Base-by-base conservation (phyloP, 306 rosid species). In the Aeschynomene evenia region DNA sequence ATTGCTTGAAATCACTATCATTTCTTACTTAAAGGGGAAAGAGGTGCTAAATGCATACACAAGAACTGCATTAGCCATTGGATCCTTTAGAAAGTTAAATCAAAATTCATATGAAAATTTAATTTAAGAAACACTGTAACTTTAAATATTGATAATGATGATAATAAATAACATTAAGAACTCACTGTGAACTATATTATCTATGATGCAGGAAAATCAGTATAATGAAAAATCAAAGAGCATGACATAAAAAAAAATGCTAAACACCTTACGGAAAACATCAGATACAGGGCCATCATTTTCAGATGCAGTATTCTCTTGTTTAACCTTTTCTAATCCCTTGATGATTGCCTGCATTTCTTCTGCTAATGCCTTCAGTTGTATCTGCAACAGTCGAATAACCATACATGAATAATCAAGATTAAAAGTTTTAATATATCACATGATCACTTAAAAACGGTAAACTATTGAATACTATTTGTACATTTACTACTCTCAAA, bases 291-390 rank as follows among this genome's bases (percentile, higher is more conserved):
- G 92, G 61, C 96, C 96, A 74, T 92, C 98, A 66, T 75, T 89
- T 85, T 87, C 95, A 42, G 90, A 89, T 29, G 95, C 95, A 40
- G 62, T 75, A 70, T 89, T 73, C 83, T 92, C 96, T 82, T 87
- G 95, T 71, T 68, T 89, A 73, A 92, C 86, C 81, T 89, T 89
- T 77, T 92, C 95, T 64, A 92, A 71, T 71, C 98, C 98, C 84
- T 89, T 92, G 60, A 78, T 92, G 83, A 92, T 79, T 61, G 96
- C 98, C 78, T 89, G 96, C 98, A 92, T 92, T 80, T 92, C 98
- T 89, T 92, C 96, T 52, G 98, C 98, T 81, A 92, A 87, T 56
- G 94, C 82, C 78, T 92, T 89, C 85, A 92, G 74, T 92, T 87
- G 98, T 77, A 92, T 89, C 98, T 92, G 85, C 80, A 82, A 70